Base-by-base conservation (phyloP, 129 eudicot genomes). In the Cynara cardunculus region DNA sequence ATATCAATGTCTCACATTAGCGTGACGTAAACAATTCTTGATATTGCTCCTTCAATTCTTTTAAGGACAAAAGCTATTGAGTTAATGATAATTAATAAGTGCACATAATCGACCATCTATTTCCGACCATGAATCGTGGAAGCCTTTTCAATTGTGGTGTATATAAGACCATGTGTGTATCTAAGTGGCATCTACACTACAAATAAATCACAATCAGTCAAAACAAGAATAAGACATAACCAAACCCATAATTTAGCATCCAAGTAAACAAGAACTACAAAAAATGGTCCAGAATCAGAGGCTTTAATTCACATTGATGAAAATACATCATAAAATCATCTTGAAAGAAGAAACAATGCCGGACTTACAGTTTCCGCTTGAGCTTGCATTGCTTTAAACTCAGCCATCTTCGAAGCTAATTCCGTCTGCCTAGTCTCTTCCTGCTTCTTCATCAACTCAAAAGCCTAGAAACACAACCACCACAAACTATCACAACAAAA, bases 381-480 rank as follows among this genome's bases (percentile, higher is more conserved):
- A 82, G 93, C 93, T 82, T 92, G 93, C 83, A 89, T 16, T 71
- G 90, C 92, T 85, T 90, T 89, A 81, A 88, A 89, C 83, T 92
- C 97, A 7, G 96, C 89, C 9, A 76, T 75, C 77, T 92, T 90
- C 5, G 87, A 69, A 3, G 87, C 24, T 66, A 89, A 73, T 69
- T 91, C 93, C 14, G 82, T 46, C 88, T 88, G 97, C 84, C 85
- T 91, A 16, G 97, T 89, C 35, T 92, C 97, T 88, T 95, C 99
- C 74, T 95, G 97, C 90, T 95, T 89, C 86, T 85, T 92, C 67
- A 91, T 88, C 80, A 84, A 14, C 82, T 92, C 96, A 79, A 95
- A 90, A 3, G 76, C 84, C 99, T 95, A 79, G 28, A 39, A 87
- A 74, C 28, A 80, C 32, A 72, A 84, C 25, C 78, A 83, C 27